Conservation (phyloP, 1,284 basidiomycete genomes). For the Schizophyllum amplum region DNA sequence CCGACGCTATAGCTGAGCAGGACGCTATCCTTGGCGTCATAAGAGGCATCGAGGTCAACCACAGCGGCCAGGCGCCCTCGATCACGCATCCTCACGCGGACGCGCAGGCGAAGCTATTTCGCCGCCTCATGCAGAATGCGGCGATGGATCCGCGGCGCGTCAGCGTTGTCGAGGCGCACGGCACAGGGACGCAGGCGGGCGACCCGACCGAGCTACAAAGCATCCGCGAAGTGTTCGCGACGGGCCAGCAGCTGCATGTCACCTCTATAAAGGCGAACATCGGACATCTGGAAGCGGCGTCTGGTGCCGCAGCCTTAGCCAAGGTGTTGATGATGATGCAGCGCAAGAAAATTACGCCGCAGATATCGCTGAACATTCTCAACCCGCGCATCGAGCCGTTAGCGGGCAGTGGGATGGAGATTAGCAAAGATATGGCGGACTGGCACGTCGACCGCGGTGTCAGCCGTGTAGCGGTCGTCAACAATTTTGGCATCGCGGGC, state of each 20-base stretch:
- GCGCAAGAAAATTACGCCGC: slow-evolving; percentile 45
- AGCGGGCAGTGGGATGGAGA: slow-evolving; percentile 39
- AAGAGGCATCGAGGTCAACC: slow-evolving; percentile 60
- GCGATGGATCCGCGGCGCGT: slow-evolving; percentile 39
- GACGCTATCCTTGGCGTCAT: slow-evolving; percentile 64
- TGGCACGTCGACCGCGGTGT: slow-evolving; percentile 35
- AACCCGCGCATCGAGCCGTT: slow-evolving; percentile 49
- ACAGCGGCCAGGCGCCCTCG: slow-evolving; percentile 53
- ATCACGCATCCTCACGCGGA: slow-evolving; percentile 65
- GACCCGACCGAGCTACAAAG: slow-evolving; percentile 59
- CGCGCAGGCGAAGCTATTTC: slow-evolving; percentile 49
- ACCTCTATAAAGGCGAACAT: slow-evolving; percentile 67
- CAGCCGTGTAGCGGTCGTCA: slow-evolving; percentile 49
- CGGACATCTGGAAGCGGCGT: slow-evolving; percentile 69
- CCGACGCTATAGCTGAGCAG: slow-evolving; percentile 54
- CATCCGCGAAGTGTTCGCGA: slow-evolving; percentile 44
- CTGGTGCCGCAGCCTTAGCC: slow-evolving; percentile 60
- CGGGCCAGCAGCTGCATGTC: slow-evolving; percentile 34
- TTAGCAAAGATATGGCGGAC: slow-evolving; percentile 29
- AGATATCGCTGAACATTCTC: slow-evolving; percentile 47
- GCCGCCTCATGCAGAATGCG: slow-evolving; percentile 36
- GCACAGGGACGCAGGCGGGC: slow-evolving; percentile 63
- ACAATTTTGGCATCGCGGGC: slow-evolving; percentile 70
- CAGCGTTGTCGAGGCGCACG: slow-evolving; percentile 63
- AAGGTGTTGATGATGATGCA: slow-evolving; percentile 65